Conservation (phyloP, 2,329 filamentous ascomycete genomes). For the Diaporthe velutina region DNA sequence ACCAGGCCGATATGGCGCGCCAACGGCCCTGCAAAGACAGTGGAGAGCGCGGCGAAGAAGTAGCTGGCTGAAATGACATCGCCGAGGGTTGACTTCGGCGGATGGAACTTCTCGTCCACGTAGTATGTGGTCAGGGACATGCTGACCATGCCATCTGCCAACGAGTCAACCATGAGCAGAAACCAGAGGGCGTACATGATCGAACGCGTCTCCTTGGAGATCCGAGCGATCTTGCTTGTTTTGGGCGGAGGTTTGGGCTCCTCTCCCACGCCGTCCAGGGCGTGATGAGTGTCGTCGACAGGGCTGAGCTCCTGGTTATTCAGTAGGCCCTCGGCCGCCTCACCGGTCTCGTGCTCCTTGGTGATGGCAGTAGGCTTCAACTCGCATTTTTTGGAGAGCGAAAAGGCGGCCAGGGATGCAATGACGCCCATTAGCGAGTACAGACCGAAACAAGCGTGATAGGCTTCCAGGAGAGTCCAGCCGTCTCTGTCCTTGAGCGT, state of each 20-base stretch:
- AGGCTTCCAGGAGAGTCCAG: slow-evolving; percentile 64
- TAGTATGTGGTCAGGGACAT: slow-evolving; percentile 71
- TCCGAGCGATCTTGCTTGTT: slow-evolving; percentile 61
- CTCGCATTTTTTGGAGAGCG: slow-evolving; percentile 66
- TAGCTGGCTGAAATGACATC: slow-evolving; percentile 68
- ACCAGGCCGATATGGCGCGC: slow-evolving; percentile 70
- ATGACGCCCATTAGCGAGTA: slow-evolving; percentile 68
- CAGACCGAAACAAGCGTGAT: slow-evolving; percentile 70
- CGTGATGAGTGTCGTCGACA: slow-evolving; percentile 31
- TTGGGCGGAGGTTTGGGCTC: slow-evolving; percentile 41
- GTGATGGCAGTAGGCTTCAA: slow-evolving; percentile 48
- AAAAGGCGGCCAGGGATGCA: slow-evolving; percentile 60
- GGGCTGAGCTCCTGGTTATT: slow-evolving; percentile 39
- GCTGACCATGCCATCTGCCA: slow-evolving; percentile 75
- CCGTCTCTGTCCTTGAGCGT: slow-evolving; percentile 57
- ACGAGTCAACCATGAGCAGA: slow-evolving; percentile 72
- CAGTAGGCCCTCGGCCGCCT: slow-evolving; percentile 45
- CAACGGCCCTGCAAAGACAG: slow-evolving; percentile 69
- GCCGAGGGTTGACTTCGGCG: slow-evolving; percentile 69
- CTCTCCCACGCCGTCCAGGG: slow-evolving; percentile 39
- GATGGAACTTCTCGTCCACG: slow-evolving; percentile 67
- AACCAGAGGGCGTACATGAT: slow-evolving; percentile 76
- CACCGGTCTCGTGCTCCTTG: slow-evolving; percentile 39
- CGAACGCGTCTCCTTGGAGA: slow-evolving; percentile 67
- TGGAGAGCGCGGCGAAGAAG: slow-evolving; percentile 66